Base-by-base conservation (phyloP, 495 filamentous ascomycete species). In the Tuber borchii region DNA sequence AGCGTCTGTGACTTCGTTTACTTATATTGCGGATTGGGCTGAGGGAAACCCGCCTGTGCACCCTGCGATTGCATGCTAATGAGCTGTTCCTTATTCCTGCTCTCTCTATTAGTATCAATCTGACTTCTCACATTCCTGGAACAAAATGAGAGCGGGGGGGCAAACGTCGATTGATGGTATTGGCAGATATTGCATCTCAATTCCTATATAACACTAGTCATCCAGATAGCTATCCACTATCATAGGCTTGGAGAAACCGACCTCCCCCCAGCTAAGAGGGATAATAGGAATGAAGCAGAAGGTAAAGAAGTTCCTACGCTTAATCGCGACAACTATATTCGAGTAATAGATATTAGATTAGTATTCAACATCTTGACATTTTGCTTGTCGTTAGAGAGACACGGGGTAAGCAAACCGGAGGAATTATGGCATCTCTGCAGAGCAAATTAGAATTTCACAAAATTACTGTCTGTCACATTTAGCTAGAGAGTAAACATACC, bases 281-380 rank as follows among this genome's bases (percentile, higher is more conserved):
- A 82, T n/a, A 48, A 82, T 40, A 20, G 81, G 81, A 45, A 82
- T 77, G 72, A 82, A 82, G 61, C 81, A 82, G 72, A 82, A 82
- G 4, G 81, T 79, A 37, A 82, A 81, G 43, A 81, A 82, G 51
- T 82, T 76, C 8, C 81, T 70, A n/a, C 73, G 73, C 65, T 81
- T 82, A 34, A 76, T 73, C 69, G 80, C 74, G n/a, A 51, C 65
- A 22, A 77, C 77, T 79, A 31, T 70, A 31, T 9, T 26, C 70
- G 37, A 39, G 44, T 37, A 65, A 76, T 22, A 17, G 69, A 45
- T 39, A 42, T 79, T 45, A 76, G 71, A 42, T 79, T 45, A 76
- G 71, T 72, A 75, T 16, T 43, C 46, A 26, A 17, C 61, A 34
- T 40, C 14, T 43, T 5, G 22, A 19, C n/a, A 31, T 73, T 22